These are phyloP conservation scores for Lentithecium fluviatile DNA, from an alignment of 495 filamentous ascomycete genomes.

Conservation along the genomic window DNA sequence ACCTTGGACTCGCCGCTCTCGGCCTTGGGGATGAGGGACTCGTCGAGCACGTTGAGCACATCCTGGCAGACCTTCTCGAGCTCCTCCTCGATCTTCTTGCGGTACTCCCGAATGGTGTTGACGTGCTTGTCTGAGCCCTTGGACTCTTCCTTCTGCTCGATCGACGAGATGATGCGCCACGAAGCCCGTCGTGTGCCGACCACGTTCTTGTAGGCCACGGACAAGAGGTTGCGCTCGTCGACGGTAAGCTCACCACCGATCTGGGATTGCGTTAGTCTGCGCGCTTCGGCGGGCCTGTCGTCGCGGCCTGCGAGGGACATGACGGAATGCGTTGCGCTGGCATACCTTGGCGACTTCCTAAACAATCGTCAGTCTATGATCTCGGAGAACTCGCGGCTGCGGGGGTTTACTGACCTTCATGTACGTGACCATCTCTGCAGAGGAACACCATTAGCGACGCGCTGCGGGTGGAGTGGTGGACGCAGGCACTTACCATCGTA, in stretches of 20 bases:
- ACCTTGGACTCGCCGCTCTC: conserved; percentile 99
- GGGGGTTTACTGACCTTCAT: conserved; percentile 76
- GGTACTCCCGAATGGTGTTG: conserved; percentile 92
- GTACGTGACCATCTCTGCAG: conserved; percentile 93
- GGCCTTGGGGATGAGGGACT: conserved; percentile 95
- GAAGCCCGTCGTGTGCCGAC: conserved; percentile 98
- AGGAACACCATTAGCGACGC: conserved; percentile 40
- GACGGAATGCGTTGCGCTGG: conserved; percentile 12
- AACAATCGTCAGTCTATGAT: conserved; percentile 31
- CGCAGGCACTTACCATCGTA: conserved; percentile 79
- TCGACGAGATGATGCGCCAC: conserved; percentile 99
- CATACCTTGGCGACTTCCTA: conserved; percentile 96
- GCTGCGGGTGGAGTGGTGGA: conserved; percentile 6
- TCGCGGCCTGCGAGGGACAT: not conserved
- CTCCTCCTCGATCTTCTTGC: conserved; percentile 97
- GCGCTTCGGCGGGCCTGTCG: conserved; percentile 1
- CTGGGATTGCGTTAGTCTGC: conserved; percentile 43
- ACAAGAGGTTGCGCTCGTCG: conserved; percentile 98
- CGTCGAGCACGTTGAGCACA: conserved; percentile 93
- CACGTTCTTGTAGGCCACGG: conserved; percentile 99
- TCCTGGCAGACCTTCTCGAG: conserved; percentile 98
- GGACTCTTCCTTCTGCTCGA: conserved; percentile 99
- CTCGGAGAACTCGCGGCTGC: not conserved
- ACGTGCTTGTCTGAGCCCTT: conserved; percentile 99
- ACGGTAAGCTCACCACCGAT: conserved; percentile 94